A percentile compares a stretch with the other conserved stretches of the same genome.
Conservation (phyloP, 331 rosid genomes). For the Quercus phellos region DNA sequence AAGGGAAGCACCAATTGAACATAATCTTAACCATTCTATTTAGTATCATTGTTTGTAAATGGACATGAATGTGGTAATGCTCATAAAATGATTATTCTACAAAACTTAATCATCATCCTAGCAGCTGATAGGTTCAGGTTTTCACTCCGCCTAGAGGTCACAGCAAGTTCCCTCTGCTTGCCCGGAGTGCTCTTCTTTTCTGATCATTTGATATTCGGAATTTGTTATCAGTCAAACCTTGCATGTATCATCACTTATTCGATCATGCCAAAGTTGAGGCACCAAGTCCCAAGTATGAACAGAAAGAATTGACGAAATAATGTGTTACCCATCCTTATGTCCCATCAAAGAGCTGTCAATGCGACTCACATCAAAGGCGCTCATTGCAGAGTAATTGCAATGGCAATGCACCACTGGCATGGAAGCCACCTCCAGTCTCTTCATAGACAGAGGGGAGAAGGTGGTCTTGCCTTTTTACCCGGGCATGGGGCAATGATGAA, state of each 20-base stretch:
- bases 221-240: neutral
- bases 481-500: conserved; percentile 32
- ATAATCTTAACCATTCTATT: neutral
- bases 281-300: neutral
- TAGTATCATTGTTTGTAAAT: neutral
- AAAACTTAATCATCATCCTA: neutral
- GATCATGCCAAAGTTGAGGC: neutral
- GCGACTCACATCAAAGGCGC: conserved; percentile 17
- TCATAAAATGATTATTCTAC: neutral
- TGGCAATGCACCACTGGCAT: conserved; percentile 28
- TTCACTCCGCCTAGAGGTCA: neutral
- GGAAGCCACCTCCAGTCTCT: conserved; percentile 34
- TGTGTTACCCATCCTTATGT: neutral
- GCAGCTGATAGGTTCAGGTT: neutral
- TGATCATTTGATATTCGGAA: neutral
- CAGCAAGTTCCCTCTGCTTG: neutral
- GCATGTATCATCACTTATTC: neutral
- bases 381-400: conserved; percentile 54
- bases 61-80: neutral
- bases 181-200: neutral
- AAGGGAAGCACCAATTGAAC: neutral
- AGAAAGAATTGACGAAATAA: neutral
- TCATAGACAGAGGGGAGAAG: conserved; percentile 36
- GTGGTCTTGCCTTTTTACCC: conserved; percentile 34
- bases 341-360: neutral